Base-by-base conservation (phyloP, 768 basidiomycete genomes). In the Candolleomyces eurysporus region DNA sequence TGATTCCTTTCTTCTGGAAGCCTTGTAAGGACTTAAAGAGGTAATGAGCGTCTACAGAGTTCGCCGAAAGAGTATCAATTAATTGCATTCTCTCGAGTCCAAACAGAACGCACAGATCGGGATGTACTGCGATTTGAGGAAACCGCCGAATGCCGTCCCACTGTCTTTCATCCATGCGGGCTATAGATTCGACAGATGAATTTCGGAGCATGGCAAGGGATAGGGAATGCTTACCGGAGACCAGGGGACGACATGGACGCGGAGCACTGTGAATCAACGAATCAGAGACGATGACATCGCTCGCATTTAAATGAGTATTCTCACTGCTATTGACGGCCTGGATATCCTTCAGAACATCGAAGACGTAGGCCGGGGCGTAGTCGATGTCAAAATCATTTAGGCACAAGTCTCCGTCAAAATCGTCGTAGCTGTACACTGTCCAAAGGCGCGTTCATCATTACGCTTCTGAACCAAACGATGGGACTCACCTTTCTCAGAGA, bases 111-210 rank as follows among this genome's bases (percentile, higher is more conserved):
- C 63, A 87, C 84, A 86, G 0, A 72, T 69, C 39, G 67, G 68
- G 43, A 79, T 69, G 58, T 83, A 80, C 36, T 75, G 70, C 0
- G 80, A 76, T 19, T 77, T 67, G 53, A 90, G 69, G 14, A 78
- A 80, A n/a, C 87, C 88, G 4, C 89, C 88, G n/a, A 82, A 74
- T 84, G 89, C 87, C 2, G 80, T 82, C 11, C 79, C 79, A 50
- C 79, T 82, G 51, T 72, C 75, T 70, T 91, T 91, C 87, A 90
- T 89, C 89, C 90, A 91, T 9, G 76, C 87, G 16, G 90, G 89
- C 87, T 89, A 60, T 16, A 54, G n/a, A 21, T 19, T 57, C 8
- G 17, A 46, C 7, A 52, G 13, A 19, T 45, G 31, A 51, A 21
- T 75, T 49, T 22, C 26, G 9, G 40, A 39, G 17, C 11, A 11